Evolutionary conservation across 148 eudicot genomes (phyloP).

Genomic region (Heliosperma pusillum): DNA sequence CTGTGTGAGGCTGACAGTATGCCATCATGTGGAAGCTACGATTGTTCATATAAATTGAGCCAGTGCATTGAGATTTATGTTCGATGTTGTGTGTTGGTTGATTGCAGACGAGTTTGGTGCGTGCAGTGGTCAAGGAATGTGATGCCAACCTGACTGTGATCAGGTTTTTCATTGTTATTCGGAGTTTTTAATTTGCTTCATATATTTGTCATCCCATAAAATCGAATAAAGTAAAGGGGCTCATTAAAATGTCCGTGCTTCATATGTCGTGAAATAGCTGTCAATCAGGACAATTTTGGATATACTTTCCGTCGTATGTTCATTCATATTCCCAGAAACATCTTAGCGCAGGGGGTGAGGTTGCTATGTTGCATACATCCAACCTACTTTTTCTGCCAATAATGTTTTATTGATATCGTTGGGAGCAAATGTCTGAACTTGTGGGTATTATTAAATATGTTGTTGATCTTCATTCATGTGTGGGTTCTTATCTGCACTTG

Average conservation of each 20-base stretch:
- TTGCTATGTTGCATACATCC: too few relatives aligned
- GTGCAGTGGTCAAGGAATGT: constrained; percentile 93
- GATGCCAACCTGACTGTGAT: constrained; percentile 71
- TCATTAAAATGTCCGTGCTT: neutral
- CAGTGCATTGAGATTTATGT: neutral
- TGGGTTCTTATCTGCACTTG: constrained; percentile 16
- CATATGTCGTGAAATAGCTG: neutral
- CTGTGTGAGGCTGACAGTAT: neutral
- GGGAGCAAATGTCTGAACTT: neutral
- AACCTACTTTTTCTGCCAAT: neutral
- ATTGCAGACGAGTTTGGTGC: constrained; percentile 84
- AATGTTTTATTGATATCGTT: neutral
- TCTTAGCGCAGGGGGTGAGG: too few relatives aligned
- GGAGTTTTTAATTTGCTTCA: neutral
- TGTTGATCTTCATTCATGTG: neutral
- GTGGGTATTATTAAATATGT: neutral
- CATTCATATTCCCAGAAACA: too few relatives aligned
- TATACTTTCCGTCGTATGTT: neutral
- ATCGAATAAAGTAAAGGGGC: neutral
- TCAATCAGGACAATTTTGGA: neutral
- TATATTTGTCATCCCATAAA: neutral
- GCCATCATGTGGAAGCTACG: neutral
- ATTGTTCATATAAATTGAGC: neutral
- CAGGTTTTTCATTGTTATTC: constrained; percentile 42
- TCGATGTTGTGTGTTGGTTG: constrained; percentile 19